Evolutionary conservation across 306 rosid genomes (phyloP), one percentile per base, ranked within the genome.

Genomic region (Benincasa hispida): DNA sequence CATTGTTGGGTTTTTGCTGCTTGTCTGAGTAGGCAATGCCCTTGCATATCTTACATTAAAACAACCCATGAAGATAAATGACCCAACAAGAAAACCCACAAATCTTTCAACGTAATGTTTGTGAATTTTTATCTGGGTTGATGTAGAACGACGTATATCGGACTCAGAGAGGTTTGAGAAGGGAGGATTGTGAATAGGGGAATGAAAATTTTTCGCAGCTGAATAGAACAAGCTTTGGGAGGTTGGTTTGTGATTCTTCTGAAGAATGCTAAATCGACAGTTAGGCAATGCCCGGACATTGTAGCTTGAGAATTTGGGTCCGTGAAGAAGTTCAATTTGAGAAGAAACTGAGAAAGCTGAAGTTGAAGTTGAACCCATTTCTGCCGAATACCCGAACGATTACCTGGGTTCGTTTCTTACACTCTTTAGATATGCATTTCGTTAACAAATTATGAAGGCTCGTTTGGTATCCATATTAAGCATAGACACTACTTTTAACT

Each of bases 11-110:
- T 63, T 56, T 21, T 87, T 81, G 73, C 77, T 74, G 22, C 77
- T 86, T n/a, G 81, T 69, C 62, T 77, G 87, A 55, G 89, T 76
- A 59, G 96, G 84, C 17, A 76, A n/a, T 34, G 96, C 93, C 1
- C 82, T 25, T 47, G 88, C 91, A 13, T 82, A 55, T 79, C 82
- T 83, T 55, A 30, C 72, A 60, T 78, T 68, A 74, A 86, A 87
- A 83, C 78, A 89, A 56, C 87, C 91, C 70, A 68, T 47, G 61
- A 91, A 85, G 47, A 90, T 45, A 78, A 90, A 87, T 39, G 91
- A 85, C 84, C 92, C 96, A 32, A 89, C 22, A n/a, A 91, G 82
- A 51, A 91, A 85, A 79, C 85, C 81, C 76, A 86, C 84, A 0
- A 89, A 35, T 76, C 82, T 91, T 56, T 77, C 80, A 15, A 81